These are phyloP conservation scores for Ophiostoma ulmi DNA, from an alignment of 2,329 filamentous ascomycete genomes.

Conservation along the genomic window DNA sequence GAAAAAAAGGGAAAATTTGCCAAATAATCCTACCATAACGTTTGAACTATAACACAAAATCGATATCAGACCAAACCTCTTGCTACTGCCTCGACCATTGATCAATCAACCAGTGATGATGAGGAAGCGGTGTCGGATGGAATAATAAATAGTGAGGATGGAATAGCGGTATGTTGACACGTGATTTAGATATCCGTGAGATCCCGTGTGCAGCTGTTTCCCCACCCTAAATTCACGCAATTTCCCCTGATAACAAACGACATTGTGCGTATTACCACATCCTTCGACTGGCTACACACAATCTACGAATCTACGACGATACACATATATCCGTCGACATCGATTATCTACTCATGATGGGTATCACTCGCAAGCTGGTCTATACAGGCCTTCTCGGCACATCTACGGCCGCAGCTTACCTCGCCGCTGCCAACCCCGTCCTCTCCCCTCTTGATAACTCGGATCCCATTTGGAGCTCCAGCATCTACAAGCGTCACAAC, in stretches of 20 bases:
- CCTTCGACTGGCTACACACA: neutral
- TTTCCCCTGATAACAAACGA: conserved; percentile 1
- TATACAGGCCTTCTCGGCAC: conserved; percentile 45
- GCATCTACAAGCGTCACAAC: conserved; percentile 56
- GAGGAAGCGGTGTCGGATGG: no score
- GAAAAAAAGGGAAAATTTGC: no score
- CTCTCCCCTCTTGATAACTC: conserved; percentile 52
- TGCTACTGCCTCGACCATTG: no score
- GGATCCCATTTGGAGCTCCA: conserved; percentile 57
- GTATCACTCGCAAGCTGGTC: conserved; percentile 46
- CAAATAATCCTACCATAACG: no score
- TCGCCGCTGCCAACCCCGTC: conserved; percentile 52
- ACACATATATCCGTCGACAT: neutral
- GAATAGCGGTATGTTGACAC: neutral
- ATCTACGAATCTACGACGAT: neutral
- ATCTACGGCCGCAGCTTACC: conserved; percentile 47
- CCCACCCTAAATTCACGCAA: conserved; percentile 1
- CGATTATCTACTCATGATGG: conserved; percentile 38
- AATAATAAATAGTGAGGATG: neutral
- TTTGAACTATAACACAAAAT: no score
- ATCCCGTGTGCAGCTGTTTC: neutral
- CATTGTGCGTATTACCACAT: neutral
- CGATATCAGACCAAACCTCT: no score
- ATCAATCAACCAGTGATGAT: no score
- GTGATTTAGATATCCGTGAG: neutral